Evolutionary conservation across 441 rosid species (phyloP).

Genomic region (Pelargonium australe): DNA sequence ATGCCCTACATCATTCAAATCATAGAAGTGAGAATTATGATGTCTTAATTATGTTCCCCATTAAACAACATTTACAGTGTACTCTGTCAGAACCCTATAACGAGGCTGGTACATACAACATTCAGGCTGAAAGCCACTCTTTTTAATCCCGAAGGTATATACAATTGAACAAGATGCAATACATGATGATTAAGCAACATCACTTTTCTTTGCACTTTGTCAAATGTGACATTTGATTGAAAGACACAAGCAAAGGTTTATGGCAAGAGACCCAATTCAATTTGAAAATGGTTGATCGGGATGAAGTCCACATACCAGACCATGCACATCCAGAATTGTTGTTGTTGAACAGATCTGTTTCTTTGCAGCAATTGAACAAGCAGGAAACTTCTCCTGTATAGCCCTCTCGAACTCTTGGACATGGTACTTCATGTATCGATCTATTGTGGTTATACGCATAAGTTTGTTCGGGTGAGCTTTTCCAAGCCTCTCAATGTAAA

Average conservation of each 20-base stretch:
- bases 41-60: background rate
- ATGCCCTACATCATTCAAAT: constrained; percentile 55
- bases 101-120: background rate
- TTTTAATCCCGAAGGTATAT: too few species aligned
- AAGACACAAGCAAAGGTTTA: background rate
- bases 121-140: background rate
- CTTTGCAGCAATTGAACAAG: constrained; percentile 90
- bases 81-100: background rate
- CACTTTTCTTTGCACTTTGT: too few species aligned
- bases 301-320: constrained; percentile 52
- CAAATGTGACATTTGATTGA: background rate
- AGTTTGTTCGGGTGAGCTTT: constrained; percentile 81
- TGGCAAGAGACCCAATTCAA: too few species aligned
- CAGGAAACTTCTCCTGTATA: constrained; percentile 76
- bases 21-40: constrained; percentile 23
- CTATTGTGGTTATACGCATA: constrained; percentile 73
- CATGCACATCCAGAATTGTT: constrained; percentile 84
- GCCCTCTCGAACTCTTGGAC: constrained; percentile 96
- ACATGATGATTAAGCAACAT: too few species aligned
- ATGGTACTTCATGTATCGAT: constrained; percentile 82
- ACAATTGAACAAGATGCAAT: too few species aligned
- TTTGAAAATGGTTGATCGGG: background rate
- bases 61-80: background rate
- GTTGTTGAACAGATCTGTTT: constrained; percentile 70
- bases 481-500: constrained; percentile 92